Conservation (phyloP, 1,284 basidiomycete genomes). For the Irpex sp. region DNA sequence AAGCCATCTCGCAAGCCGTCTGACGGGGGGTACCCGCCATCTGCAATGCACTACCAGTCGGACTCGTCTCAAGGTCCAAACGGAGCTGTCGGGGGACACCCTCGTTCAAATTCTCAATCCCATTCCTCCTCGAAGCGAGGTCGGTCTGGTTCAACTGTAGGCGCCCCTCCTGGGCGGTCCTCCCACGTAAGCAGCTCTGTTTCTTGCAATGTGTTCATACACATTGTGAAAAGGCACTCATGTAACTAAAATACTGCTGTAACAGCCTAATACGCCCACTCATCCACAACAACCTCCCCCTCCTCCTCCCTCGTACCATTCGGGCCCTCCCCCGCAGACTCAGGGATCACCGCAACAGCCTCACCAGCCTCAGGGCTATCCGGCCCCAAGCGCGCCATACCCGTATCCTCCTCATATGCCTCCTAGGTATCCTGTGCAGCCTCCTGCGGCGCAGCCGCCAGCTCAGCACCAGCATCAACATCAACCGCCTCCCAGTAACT, state of each 20-base stretch:
- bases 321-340: slow-evolving; percentile 16
- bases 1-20: slow-evolving; percentile 1
- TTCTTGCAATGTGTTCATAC: slow-evolving; percentile 20
- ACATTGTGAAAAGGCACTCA: slow-evolving; percentile 9
- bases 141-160: slow-evolving; percentile 28
- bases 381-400: slow-evolving; percentile 21
- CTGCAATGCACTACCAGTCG: slow-evolving; percentile 2
- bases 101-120: slow-evolving; percentile 21
- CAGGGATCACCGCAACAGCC: slow-evolving; percentile 14
- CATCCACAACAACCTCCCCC: slow-evolving; percentile 24
- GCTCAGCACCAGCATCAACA: slow-evolving; percentile 28
- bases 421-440: slow-evolving; percentile 16
- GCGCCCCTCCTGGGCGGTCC: slow-evolving; percentile 31
- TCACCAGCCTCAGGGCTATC: slow-evolving; percentile 23
- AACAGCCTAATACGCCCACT: slow-evolving; percentile 17
- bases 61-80: background rate
- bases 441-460: slow-evolving; percentile 21
- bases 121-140: slow-evolving; percentile 25
- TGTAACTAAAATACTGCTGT: slow-evolving; percentile 3
- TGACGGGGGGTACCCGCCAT: slow-evolving; percentile 5
- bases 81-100: background rate
- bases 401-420: slow-evolving; percentile 24
- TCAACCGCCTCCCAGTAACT: slow-evolving; percentile 18
- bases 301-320: slow-evolving; percentile 23
- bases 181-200: slow-evolving; percentile 33